These are phyloP conservation scores for Bromus sterilis DNA, from an alignment of 176 grass and related monocot genomes.

Conservation along the genomic window DNA sequence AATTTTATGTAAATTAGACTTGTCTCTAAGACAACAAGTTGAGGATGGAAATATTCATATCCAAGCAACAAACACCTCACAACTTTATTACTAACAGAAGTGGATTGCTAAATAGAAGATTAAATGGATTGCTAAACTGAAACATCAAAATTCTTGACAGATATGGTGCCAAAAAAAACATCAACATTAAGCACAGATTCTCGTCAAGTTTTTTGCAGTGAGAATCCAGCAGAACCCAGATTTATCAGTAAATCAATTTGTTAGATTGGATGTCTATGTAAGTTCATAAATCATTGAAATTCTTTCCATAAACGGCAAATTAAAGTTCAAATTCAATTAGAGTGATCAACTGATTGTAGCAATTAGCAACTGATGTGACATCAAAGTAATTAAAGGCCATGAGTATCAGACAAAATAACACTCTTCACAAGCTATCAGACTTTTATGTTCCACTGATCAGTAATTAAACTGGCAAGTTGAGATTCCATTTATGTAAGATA, in stretches of 20 bases:
- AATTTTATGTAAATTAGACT: not conserved
- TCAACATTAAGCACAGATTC: no score
- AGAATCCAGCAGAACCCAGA: not conserved
- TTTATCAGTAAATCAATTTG: not conserved
- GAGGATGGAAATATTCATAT: conserved; percentile 2
- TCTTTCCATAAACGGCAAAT: not conserved
- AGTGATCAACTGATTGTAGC: not conserved
- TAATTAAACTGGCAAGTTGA: conserved; percentile 2
- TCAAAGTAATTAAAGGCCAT: not conserved
- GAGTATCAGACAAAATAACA: not conserved
- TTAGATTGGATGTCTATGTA: not conserved
- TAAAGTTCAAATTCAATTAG: conserved; percentile 10
- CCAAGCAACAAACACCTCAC: not conserved
- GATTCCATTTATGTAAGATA: not conserved
- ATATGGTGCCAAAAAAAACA: not conserved
- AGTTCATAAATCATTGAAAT: not conserved
- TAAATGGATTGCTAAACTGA: not conserved
- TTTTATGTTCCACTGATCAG: not conserved
- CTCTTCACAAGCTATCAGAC: not conserved
- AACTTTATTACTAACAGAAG: not conserved
- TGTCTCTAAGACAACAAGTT: not conserved
- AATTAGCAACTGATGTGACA: not conserved
- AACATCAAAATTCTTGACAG: not conserved
- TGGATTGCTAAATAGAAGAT: not conserved
- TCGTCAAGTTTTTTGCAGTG: not conserved